Conservation (phyloP, 768 basidiomycete genomes). For the Cubamyces sp. region DNA sequence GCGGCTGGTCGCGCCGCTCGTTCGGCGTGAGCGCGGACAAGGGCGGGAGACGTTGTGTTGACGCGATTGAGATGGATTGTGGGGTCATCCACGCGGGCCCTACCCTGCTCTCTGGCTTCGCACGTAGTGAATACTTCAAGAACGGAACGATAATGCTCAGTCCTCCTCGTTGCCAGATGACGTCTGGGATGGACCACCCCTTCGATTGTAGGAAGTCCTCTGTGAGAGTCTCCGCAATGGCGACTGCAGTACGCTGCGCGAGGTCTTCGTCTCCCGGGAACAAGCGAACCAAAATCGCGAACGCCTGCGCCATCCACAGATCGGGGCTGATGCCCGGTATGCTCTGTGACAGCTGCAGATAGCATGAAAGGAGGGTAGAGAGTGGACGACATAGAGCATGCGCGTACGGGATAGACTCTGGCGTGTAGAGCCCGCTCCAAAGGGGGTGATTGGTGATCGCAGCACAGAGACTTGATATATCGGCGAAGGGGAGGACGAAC, state of each 20-base stretch:
- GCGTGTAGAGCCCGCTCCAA: slow-evolving; percentile 46
- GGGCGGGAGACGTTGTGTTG: slow-evolving; percentile 54
- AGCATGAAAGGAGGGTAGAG: slow-evolving; percentile 54
- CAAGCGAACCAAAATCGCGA: slow-evolving; percentile 56
- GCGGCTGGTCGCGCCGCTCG: slow-evolving; percentile 33
- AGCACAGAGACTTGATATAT: slow-evolving; percentile 57
- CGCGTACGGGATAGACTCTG: slow-evolving; percentile 34
- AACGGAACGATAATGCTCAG: slow-evolving; percentile 62
- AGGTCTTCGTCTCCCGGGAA: slow-evolving; percentile 77
- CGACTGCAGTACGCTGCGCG: slow-evolving; percentile 48
- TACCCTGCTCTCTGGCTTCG: slow-evolving; percentile 46
- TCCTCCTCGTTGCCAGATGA: slow-evolving; percentile 57
- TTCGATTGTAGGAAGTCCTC: slow-evolving; percentile 45
- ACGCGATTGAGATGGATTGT: slow-evolving; percentile 56
- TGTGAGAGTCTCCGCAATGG: slow-evolving; percentile 43
- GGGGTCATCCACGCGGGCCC: slow-evolving; percentile 56
- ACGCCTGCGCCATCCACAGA: slow-evolving; percentile 70
- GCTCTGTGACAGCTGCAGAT: slow-evolving; percentile 60
- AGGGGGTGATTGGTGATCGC: slow-evolving; percentile 52
- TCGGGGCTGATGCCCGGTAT: slow-evolving; percentile 59
- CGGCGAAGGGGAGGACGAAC: slow-evolving; percentile 61
- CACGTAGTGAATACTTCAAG: slow-evolving; percentile 50
- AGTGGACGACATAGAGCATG: slow-evolving; percentile 52
- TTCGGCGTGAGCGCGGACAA: slow-evolving; percentile 12
- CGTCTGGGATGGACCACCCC: slow-evolving; percentile 41